A percentile compares a stretch with the other conserved stretches of the same genome.
These are phyloP conservation scores for Lithohypha guttulata DNA, from an alignment of 2,329 filamentous ascomycete species.

Conservation along the genomic window DNA sequence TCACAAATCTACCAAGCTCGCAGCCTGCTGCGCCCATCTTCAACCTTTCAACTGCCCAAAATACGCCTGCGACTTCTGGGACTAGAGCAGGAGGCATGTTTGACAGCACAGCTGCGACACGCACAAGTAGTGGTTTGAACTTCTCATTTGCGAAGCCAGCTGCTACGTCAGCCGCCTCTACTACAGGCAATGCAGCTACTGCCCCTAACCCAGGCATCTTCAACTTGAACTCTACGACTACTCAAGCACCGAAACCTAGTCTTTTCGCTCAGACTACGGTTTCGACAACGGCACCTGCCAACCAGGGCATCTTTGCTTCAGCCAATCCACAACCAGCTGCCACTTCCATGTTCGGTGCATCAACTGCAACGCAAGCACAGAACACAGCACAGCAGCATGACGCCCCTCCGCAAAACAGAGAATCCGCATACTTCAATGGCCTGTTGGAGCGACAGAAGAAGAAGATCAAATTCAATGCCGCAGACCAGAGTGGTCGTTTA, in stretches of 20 bases:
- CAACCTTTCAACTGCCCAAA: slow-evolving; percentile 6
- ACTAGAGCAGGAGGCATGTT: slow-evolving; percentile 10
- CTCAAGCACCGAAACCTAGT: slow-evolving; percentile 12
- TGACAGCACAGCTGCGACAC: not conserved
- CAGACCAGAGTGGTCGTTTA: slow-evolving; percentile 34
- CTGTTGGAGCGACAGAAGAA: slow-evolving; percentile 54
- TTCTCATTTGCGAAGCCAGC: slow-evolving; percentile 13
- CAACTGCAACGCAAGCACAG: slow-evolving; percentile 10
- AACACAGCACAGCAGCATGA: slow-evolving; percentile 7
- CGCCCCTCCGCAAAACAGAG: slow-evolving; percentile 13
- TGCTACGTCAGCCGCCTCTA: slow-evolving; percentile 8
- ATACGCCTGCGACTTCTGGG: slow-evolving; percentile 7
- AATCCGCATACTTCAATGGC: slow-evolving; percentile 53
- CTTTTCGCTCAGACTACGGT: slow-evolving; percentile 1
- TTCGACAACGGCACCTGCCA: not conserved
- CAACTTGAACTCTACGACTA: not conserved
- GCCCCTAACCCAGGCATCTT: not conserved
- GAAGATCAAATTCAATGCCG: slow-evolving; percentile 52
- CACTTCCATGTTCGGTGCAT: slow-evolving; percentile 11
- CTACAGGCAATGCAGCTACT: not conserved
- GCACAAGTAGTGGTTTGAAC: not conserved
- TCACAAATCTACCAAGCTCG: slow-evolving; percentile 11
- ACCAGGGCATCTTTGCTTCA: not conserved
- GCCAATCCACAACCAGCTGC: not conserved
- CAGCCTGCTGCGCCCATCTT: slow-evolving; percentile 11